Evolutionary conservation across 805 yeast genomes (phyloP), one percentile per base, ranked within the genome.

Genomic region (Kodamaea sagamina): DNA sequence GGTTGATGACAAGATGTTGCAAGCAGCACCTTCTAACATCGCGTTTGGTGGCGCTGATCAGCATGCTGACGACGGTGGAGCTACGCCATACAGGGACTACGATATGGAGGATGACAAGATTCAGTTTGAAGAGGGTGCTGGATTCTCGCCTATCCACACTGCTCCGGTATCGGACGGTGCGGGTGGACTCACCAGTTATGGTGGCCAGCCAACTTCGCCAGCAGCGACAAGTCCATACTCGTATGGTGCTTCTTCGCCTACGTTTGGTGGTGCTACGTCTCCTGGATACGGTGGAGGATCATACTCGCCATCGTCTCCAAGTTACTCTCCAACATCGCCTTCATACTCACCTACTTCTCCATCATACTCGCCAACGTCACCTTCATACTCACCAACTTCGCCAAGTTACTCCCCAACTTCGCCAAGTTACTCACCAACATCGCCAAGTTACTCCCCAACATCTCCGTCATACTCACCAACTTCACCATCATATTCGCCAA

Each of bases 111-210:
- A 82, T 57, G 79, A 83, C 47, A 82, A 82, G 58, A 70, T 75
- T 50, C 75, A 76, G 49, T 74, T 67, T 46, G 84, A 80, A 50
- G 90, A 84, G 53, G 89, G 85, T 50, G 81, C 84, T 26, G 88
- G 87, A 55, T 93, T 93, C 75, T 93, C 99, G 38, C 99, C 99
- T 43, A 75, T 93, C 62, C 93, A 89, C 48, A 81, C 96, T 24
- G 96, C 97, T 53, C 78, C 83, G 42, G 77, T 78, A 35, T 89
- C 86, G 46, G 89, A 82, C 44, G 72, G 75, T 42, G 74, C 83
- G 24, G 96, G 96, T 44, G 95, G 95, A 4, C 84, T 89, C 54
- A 87, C 96, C 7, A 89, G 88, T 48, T 89, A 89, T 58, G 90
- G 93, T 49, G 96, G 95, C 41, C 76, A 71, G 49, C 72, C 75